Conservation (phyloP, 352 stramenopile species). For the Phytophthora ohioensis region DNA sequence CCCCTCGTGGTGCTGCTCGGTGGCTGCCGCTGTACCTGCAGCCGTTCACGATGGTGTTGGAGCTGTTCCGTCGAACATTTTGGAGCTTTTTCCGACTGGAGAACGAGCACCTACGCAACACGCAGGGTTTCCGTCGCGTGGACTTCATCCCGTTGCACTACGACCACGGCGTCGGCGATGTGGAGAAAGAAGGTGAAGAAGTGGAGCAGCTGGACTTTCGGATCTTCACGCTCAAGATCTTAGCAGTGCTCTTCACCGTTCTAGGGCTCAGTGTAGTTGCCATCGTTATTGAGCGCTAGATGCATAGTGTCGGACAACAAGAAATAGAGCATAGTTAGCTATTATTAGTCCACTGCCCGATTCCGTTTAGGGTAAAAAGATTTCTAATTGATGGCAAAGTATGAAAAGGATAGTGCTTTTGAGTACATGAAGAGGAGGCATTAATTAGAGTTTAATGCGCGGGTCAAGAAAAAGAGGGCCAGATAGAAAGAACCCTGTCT, state of each 20-base stretch:
- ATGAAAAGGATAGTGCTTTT: background rate
- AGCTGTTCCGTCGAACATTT: constrained; percentile 86
- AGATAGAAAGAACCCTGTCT: constrained; percentile 5
- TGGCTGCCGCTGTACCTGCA: constrained; percentile 83
- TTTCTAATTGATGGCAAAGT: background rate
- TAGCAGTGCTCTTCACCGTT: constrained; percentile 54
- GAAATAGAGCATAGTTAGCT: constrained; percentile 3
- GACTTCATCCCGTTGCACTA: constrained; percentile 90
- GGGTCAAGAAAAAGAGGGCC: constrained; percentile 31
- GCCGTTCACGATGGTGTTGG: constrained; percentile 87
- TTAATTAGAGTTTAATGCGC: constrained; percentile 52
- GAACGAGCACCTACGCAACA: constrained; percentile 90
- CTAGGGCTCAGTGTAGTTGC: constrained; percentile 59
- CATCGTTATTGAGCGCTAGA: constrained; percentile 53
- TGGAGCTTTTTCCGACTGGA: constrained; percentile 90
- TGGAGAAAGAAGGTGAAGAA: constrained; percentile 49
- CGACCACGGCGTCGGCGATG: constrained; percentile 72
- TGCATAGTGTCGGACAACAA: background rate
- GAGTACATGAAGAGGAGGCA: constrained; percentile 39
- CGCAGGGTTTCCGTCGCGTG: constrained; percentile 81
- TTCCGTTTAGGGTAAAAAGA: background rate
- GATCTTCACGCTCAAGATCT: constrained; percentile 62
- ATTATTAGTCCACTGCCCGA: background rate
- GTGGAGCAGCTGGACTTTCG: constrained; percentile 54
- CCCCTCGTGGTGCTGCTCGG: constrained; percentile 60